These are phyloP conservation scores for Blastomyces silverae DNA, from an alignment of 2,329 filamentous ascomycete genomes.

Conservation along the genomic window DNA sequence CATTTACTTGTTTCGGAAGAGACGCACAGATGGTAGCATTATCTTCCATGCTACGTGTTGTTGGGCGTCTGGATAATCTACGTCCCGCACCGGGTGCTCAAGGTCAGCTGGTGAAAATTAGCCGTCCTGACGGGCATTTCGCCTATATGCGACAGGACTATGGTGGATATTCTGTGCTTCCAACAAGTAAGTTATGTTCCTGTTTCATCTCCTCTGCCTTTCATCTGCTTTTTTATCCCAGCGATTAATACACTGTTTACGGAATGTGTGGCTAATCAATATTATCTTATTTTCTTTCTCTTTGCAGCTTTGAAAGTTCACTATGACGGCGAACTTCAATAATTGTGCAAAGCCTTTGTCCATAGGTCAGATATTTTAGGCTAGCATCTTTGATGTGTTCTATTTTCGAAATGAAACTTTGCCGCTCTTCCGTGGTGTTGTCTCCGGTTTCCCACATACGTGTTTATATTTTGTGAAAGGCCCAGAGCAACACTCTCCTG, in stretches of 20 bases:
- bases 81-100: conserved; percentile 44
- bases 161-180: conserved; percentile 44
- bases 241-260: not conserved
- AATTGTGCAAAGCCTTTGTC: conserved; percentile 7
- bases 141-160: conserved; percentile 45
- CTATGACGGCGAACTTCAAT: conserved; percentile 36
- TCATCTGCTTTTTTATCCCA: not conserved
- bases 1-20: conserved; percentile 44
- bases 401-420: no score
- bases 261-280: conserved; percentile 20
- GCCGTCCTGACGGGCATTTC: conserved; percentile 39
- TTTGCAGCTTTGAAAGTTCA: conserved; percentile 40
- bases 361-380: not conserved
- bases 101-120: conserved; percentile 49
- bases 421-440: not conserved
- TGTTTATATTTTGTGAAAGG: not conserved
- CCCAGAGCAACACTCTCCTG: no score
- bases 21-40: conserved; percentile 41
- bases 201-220: conserved; percentile 2
- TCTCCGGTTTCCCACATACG: not conserved
- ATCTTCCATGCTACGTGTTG: conserved; percentile 39
- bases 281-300: not conserved
- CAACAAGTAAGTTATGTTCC: conserved; percentile 38
- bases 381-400: no score
- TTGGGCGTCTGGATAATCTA: conserved; percentile 41